These are phyloP conservation scores for Rhizopus stolonifer DNA, from an alignment of 371 early-diverging fungal genomes.

Conservation along the genomic window DNA sequence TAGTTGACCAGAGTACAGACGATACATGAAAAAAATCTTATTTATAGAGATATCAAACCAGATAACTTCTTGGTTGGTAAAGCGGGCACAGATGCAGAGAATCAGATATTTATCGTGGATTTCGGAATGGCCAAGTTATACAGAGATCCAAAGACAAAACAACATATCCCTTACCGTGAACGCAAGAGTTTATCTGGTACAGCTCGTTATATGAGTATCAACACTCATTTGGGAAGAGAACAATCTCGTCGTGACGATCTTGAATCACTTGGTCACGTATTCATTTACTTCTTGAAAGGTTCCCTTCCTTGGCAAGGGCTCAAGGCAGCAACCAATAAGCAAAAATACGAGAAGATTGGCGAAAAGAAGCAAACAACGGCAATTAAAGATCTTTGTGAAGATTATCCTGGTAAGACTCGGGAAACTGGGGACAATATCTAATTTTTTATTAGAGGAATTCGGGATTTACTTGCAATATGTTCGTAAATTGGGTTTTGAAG, in stretches of 20 bases:
- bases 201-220: too few species aligned
- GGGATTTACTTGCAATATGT: slow-evolving; percentile 84
- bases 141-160: slow-evolving; percentile 76
- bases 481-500: slow-evolving; percentile 60
- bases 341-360: slow-evolving; percentile 90
- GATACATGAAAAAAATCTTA: slow-evolving; percentile 90
- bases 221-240: too few species aligned
- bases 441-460: slow-evolving; percentile 71
- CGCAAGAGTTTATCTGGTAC: slow-evolving; percentile 87
- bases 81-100: slow-evolving; percentile 49
- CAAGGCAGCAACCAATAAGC: slow-evolving; percentile 85
- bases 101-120: slow-evolving; percentile 71
- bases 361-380: slow-evolving; percentile 80
- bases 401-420: slow-evolving; percentile 67
- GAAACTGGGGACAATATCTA: too few species aligned
- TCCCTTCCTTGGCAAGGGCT: too few species aligned
- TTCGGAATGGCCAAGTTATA: slow-evolving; percentile 92
- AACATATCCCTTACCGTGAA: slow-evolving; percentile 80
- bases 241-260: slow-evolving; percentile 91
- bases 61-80: slow-evolving; percentile 94
- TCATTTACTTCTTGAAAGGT: slow-evolving; percentile 89
- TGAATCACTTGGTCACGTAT: slow-evolving; percentile 88
- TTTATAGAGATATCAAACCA: slow-evolving; percentile 98
- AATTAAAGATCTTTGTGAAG: slow-evolving; percentile 76
- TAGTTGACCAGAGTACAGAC: slow-evolving; percentile 86